Evolutionary conservation across 2,329 filamentous ascomycete genomes (phyloP), one percentile per base, ranked within the genome.

Genomic region (Monilinia polystroma): DNA sequence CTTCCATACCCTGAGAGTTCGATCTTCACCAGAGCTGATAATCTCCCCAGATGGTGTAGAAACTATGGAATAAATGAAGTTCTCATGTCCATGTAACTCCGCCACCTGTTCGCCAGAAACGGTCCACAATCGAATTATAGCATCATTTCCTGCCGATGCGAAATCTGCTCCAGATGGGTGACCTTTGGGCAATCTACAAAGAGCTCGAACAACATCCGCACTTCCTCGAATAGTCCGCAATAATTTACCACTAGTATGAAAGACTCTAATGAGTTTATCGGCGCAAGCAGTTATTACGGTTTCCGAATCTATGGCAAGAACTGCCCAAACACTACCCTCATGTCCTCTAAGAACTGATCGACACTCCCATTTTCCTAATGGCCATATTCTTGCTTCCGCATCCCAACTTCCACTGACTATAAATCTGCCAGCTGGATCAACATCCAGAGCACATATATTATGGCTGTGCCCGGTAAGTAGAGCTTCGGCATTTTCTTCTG

Each of bases 341-440:
- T 97, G 93, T 6, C 92, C 93, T 56, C 86, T 80, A 23, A 99
- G 82, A 57, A 90, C 81, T 43, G 87, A 80, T 70, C 90, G 86
- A 12, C 86, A 86, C 75, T 96, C 92, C 91, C 94, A 97, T 71
- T 90, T 93, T 52, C 86, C 86, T n/a, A 95, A 81, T 70, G 84
- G 85, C 95, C 95, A 99, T 63, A 98, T 81, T 65, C 92, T 89
- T 38, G 92, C 93, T 70, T 93, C 90, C 41, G 87, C 87, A 78
- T 99, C 95, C 95, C 95, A 99, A 73, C 93, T 91, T 43, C 94
- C 95, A 71, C 94, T 98, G 57, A 97, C 88, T 52, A 98, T 83
- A 77, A 87, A 91, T 56, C 81, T 85, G 2, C 89, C 90, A 68
- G 88, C 85, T 0, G 89, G 85, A 62, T 89, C 89, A 20, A 92